Conservation (phyloP, 2,329 filamentous ascomycete species). For the Colletotrichum zoysiae region DNA sequence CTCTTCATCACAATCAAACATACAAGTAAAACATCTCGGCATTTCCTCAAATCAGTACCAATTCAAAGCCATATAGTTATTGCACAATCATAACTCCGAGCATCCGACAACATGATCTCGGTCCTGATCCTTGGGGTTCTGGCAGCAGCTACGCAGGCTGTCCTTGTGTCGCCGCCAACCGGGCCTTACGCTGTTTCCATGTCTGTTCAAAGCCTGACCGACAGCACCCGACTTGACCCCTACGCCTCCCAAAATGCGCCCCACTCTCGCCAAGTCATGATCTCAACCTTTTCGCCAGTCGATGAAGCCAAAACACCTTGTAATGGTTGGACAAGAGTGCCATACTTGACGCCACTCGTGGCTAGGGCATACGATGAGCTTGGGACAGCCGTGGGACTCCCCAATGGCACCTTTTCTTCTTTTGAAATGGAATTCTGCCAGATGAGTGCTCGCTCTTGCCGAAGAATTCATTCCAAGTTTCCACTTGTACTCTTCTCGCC, state of each 20-base stretch:
- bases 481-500: constrained; percentile 58
- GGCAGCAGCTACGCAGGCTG: constrained; percentile 42
- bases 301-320: constrained; percentile 44
- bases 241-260: constrained; percentile 45
- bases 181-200: constrained; percentile 50
- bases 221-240: constrained; percentile 49
- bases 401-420: constrained; percentile 48
- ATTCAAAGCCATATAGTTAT: no score
- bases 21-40: background rate
- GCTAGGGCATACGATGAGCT: constrained; percentile 48
- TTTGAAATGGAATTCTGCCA: constrained; percentile 48
- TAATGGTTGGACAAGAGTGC: constrained; percentile 23
- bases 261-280: constrained; percentile 47
- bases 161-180: constrained; percentile 47
- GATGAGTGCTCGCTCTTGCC: constrained; percentile 20
- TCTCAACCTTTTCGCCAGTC: constrained; percentile 51
- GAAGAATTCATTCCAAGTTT: constrained; percentile 24
- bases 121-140: constrained; percentile 40
- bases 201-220: constrained; percentile 47
- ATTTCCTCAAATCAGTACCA: background rate
- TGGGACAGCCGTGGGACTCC: constrained; percentile 47
- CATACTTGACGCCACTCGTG: constrained; percentile 53
- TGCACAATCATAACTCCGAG: background rate
- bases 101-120: constrained; percentile 41
- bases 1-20: background rate